Conservation (phyloP, 129 eudicot species). For the Lactuca sativa region DNA sequence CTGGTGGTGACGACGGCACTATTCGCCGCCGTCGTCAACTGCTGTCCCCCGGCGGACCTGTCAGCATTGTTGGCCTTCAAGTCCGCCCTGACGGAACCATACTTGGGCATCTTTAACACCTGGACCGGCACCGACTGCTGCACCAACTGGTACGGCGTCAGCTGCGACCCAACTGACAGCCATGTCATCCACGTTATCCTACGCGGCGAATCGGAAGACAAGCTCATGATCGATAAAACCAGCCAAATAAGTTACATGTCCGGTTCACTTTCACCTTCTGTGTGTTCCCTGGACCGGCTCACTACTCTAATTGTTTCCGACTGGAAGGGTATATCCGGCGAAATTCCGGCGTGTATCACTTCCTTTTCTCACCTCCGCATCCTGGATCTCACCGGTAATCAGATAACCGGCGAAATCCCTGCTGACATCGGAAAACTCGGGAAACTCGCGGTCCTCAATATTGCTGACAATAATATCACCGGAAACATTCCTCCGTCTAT, state of each 20-base stretch:
- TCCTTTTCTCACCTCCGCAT: conserved; percentile 53
- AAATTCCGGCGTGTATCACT: conserved; percentile 65
- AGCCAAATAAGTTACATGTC: conserved; percentile 83
- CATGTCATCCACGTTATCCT: conserved; percentile 71
- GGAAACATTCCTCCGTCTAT: conserved; percentile 68
- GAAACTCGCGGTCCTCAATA: conserved; percentile 57
- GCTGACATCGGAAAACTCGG: conserved; percentile 56
- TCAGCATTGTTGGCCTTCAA: conserved; percentile 54
- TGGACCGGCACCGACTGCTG: conserved; percentile 83
- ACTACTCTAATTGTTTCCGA: conserved; percentile 72
- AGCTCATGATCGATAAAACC: conserved; percentile 47
- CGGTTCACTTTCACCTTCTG: conserved; percentile 65
- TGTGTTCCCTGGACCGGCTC: conserved; percentile 70
- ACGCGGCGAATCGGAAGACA: conserved; percentile 89
- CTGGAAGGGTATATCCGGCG: conserved; percentile 85
- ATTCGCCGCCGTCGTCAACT: conserved; percentile 30
- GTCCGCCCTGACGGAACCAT: conserved; percentile 58
- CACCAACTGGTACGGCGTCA: conserved; percentile 77
- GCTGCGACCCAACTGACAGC: conserved; percentile 69
- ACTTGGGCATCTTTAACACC: conserved; percentile 59
- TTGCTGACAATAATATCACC: conserved; percentile 64
- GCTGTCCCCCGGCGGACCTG: conserved; percentile 80
- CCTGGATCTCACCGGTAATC: conserved; percentile 72
- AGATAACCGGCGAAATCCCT: conserved; percentile 61
- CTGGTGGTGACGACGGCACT: conserved; percentile 3